These are phyloP conservation scores for Russula abietina DNA, from an alignment of 768 basidiomycete genomes.

Conservation along the genomic window DNA sequence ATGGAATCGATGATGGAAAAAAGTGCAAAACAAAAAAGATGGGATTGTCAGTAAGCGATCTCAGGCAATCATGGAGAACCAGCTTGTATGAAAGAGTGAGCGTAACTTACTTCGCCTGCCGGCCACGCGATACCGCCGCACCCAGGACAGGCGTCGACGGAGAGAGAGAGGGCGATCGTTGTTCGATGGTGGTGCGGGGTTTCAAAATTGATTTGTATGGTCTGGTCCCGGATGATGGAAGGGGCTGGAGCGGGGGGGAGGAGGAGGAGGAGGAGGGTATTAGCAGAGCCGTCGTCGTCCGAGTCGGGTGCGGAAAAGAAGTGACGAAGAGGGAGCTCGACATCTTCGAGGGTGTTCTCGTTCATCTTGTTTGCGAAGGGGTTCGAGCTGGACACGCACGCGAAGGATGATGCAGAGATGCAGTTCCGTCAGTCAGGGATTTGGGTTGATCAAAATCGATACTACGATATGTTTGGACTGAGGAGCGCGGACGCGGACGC, in stretches of 20 bases:
- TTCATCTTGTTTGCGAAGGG: slow-evolving; percentile 37
- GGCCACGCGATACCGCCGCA: slow-evolving; percentile 94
- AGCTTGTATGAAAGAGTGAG: slow-evolving; percentile 2
- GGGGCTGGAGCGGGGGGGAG: slow-evolving; percentile 48
- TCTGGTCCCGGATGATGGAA: slow-evolving; percentile 44
- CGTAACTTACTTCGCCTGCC: slow-evolving; percentile 80
- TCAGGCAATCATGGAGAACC: background rate
- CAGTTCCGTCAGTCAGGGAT: too few relatives aligned
- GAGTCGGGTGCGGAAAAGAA: slow-evolving; percentile 35
- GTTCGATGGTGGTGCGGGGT: slow-evolving; percentile 20
- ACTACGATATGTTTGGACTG: background rate
- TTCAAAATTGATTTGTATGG: slow-evolving; percentile 40
- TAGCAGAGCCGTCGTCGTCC: slow-evolving; percentile 21
- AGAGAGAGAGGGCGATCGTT: slow-evolving; percentile 43
- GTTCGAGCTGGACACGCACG: background rate
- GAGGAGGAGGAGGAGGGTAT: too few relatives aligned
- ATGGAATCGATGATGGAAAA: background rate
- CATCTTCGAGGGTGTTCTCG: slow-evolving; percentile 49
- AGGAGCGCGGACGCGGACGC: background rate
- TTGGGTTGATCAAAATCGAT: background rate
- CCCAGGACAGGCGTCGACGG: slow-evolving; percentile 76
- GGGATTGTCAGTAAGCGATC: background rate
- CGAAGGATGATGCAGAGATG: background rate
- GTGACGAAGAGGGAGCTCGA: slow-evolving; percentile 55
- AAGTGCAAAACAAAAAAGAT: background rate